Evolutionary conservation across 768 basidiomycete species (phyloP).

Genomic region (Cyclocybe aegerita): DNA sequence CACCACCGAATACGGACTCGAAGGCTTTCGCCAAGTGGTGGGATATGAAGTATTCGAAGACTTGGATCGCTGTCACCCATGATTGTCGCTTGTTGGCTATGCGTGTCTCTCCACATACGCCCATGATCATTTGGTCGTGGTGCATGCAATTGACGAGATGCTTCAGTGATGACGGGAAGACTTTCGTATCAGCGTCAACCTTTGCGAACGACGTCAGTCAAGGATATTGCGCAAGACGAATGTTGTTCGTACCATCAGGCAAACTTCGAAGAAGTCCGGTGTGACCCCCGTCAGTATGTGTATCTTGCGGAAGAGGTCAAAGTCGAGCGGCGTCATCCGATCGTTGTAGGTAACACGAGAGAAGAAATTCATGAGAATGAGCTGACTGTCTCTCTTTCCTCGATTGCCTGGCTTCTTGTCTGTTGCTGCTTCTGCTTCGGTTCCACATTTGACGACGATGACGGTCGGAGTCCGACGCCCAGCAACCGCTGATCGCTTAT

Average conservation of each 20-base stretch:
- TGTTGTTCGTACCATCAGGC: constrained; percentile 77
- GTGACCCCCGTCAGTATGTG: constrained; percentile 98
- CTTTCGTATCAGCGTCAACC: constrained; percentile 99
- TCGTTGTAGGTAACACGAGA: constrained; percentile 99
- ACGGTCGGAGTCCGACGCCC: constrained; percentile 93
- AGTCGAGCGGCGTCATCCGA: constrained; percentile 96
- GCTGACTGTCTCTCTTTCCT: constrained; percentile 97
- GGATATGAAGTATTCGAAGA: constrained; percentile 98
- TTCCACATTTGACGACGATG: constrained; percentile 95
- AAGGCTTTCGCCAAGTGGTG: constrained; percentile 98
- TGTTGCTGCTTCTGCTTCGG: constrained; percentile 73
- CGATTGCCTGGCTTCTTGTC: constrained; percentile 98
- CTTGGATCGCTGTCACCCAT: constrained; percentile 98
- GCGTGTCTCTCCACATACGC: constrained; percentile 96
- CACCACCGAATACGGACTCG: constrained; percentile 98
- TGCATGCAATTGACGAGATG: constrained; percentile 98
- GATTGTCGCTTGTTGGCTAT: constrained; percentile 98
- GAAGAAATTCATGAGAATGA: constrained; percentile 99
- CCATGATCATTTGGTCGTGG: constrained; percentile 98
- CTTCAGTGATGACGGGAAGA: constrained; percentile 86
- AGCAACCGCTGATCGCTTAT: constrained; percentile 53
- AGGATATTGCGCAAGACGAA: neutral
- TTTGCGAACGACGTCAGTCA: constrained; percentile 26
- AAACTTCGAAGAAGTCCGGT: constrained; percentile 97
- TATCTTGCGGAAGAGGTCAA: constrained; percentile 96